These are phyloP conservation scores for Linum usitatissimum DNA, from an alignment of 345 rosid species.

Conservation along the genomic window DNA sequence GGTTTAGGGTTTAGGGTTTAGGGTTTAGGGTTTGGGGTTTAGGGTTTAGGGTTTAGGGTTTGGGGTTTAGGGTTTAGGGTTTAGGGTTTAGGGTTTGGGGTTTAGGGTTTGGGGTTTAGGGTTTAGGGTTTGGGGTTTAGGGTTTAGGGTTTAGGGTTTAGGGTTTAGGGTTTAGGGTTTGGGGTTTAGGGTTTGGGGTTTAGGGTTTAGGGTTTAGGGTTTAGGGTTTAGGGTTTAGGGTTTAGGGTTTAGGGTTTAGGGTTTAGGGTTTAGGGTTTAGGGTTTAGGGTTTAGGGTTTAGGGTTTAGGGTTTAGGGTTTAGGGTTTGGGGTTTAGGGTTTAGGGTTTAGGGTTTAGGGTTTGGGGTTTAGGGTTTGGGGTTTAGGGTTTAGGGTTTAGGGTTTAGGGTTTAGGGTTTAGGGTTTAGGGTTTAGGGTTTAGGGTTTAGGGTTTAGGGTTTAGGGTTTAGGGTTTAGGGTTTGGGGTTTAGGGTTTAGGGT, in stretches of 20 bases:
- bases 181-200: constrained; percentile 5
- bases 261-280: not conserved
- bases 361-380: constrained; percentile 7
- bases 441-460: not conserved
- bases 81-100: constrained; percentile 10
- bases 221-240: constrained; percentile 9
- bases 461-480: constrained; percentile 6
- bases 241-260: constrained; percentile 9
- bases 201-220: constrained; percentile 9
- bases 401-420: constrained; percentile 1
- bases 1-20: constrained; percentile 9
- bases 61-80: constrained; percentile 13
- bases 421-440: constrained; percentile 7
- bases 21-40: constrained; percentile 1
- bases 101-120: constrained; percentile 2
- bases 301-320: constrained; percentile 1
- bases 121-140: constrained; percentile 8
- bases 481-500: constrained; percentile 7
- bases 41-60: not conserved
- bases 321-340: not conserved
- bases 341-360: constrained; percentile 1
- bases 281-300: not conserved
- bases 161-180: constrained; percentile 10
- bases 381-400: not conserved
- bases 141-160: constrained; percentile 3